Evolutionary conservation across 208 protist species (phyloP).

Genomic region (Crithidia sp.): DNA sequence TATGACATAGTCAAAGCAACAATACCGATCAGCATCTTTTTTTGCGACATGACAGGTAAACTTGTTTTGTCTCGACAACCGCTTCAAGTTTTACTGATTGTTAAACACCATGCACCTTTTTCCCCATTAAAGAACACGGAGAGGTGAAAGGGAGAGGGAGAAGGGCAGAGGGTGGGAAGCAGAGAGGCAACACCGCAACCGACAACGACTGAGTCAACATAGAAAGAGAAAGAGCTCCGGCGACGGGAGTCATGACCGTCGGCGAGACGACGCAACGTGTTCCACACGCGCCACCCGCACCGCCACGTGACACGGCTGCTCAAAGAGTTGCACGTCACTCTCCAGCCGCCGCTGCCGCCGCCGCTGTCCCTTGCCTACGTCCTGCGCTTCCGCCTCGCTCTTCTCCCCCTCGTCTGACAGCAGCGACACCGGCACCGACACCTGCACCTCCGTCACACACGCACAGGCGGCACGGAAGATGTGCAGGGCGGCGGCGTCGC

Average conservation of each 20-base stretch:
- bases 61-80: too few relatives aligned
- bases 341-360: not conserved
- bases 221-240: not conserved
- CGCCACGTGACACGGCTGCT: slow-evolving; percentile 22
- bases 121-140: not conserved
- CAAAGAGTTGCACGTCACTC: not conserved
- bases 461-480: slow-evolving; percentile 37
- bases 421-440: slow-evolving; percentile 14
- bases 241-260: not conserved
- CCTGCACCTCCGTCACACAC: slow-evolving; percentile 17
- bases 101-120: too few relatives aligned
- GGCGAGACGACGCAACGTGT: slow-evolving; percentile 25
- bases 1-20: too few relatives aligned
- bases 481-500: slow-evolving; percentile 28
- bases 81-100: too few relatives aligned
- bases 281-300: slow-evolving; percentile 33
- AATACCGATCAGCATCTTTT: too few relatives aligned
- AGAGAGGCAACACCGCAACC: too few relatives aligned
- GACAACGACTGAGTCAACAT: not conserved
- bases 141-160: not conserved
- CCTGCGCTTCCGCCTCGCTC: not conserved
- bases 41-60: too few relatives aligned
- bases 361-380: not conserved
- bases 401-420: not conserved
- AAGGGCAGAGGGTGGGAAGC: not conserved